Conservation (phyloP, 2,329 filamentous ascomycete species). For the Phoma herbarum region DNA sequence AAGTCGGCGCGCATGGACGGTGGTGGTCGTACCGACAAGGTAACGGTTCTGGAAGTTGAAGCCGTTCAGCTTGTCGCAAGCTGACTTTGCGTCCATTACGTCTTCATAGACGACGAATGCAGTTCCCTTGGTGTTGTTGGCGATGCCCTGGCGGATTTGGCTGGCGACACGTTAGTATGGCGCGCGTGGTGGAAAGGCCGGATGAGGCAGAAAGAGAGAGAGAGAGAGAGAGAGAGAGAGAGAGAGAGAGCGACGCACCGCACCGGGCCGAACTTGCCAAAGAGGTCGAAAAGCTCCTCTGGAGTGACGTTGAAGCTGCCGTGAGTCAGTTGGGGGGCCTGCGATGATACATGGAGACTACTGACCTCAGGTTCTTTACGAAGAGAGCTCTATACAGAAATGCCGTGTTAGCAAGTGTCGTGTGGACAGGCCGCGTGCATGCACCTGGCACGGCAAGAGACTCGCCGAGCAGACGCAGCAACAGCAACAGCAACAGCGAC, state of each 20-base stretch:
- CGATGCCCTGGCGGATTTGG: constrained; percentile 98
- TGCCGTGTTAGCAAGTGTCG: constrained; percentile 44
- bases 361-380: constrained; percentile 98
- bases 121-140: constrained; percentile 96
- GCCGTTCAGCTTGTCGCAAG: constrained; percentile 99
- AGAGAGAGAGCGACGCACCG: constrained; percentile 71
- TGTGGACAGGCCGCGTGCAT: constrained; percentile 36
- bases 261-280: constrained; percentile 96
- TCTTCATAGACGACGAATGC: constrained; percentile 99
- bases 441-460: constrained; percentile 23
- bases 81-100: constrained; percentile 97
- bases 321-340: constrained; percentile 12
- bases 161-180: constrained; percentile 59
- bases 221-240: too few relatives aligned
- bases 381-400: constrained; percentile 83
- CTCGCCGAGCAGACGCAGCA: constrained; percentile 26
- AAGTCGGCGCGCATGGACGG: not conserved
- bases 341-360: not conserved
- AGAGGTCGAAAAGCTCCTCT: constrained; percentile 98
- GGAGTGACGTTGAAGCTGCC: constrained; percentile 96
- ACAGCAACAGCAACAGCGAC: constrained; percentile 14
- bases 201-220: constrained; percentile 31
- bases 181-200: constrained; percentile 15
- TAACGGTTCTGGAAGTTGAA: constrained; percentile 99
- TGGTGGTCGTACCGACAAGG: constrained; percentile 78